Evolutionary conservation across 2,329 filamentous ascomycete species (phyloP), one percentile per base, ranked within the genome.

Genomic region (Orbilia oligospora): DNA sequence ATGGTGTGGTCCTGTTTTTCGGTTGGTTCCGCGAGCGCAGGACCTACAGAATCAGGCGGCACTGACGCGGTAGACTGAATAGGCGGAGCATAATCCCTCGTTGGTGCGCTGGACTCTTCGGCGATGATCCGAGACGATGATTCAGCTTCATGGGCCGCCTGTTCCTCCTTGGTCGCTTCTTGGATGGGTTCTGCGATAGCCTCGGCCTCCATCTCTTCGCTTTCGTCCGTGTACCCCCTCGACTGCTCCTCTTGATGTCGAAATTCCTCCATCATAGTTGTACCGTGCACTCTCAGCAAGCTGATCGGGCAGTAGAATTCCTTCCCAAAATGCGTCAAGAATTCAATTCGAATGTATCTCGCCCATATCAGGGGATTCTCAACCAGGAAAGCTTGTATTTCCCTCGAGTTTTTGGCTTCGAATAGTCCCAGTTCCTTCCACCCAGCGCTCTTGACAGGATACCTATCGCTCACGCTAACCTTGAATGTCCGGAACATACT

Each of bases 251-350:
- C 91, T 70, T 97, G 92, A 83, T 95, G 93, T 86, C 92, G 93
- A 71, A 95, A 94, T 83, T 99, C 94, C 82, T 98, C 90, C 90
- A 99, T 92, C 87, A 97, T 96, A 0, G 95, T 92, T 20, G 90
- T 97, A 5, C 96, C 96, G 84, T 99, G 96, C 4, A 99, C 92
- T 69, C 96, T 90, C 67, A 99, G 87, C 18, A 99, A 85, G 77
- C 95, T 97, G 16, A 99, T 87, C 0, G 96, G 96, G 83, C 96
- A 99, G 84, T 97, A 99, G 84, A 93, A 99, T 83, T 99, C 96
- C 81, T 94, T 97, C 8, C 96, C 96, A 84, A 95, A 99, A 83
- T 99, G 95, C 3, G 90, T 93, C 61, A 98, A 84, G 80, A 98
- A 96, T 83, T 99, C 96, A 75, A 99, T 90, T 24, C 93, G 90